Evolutionary conservation across 2,329 filamentous ascomycete genomes (phyloP), one percentile per base, ranked within the genome.

Genomic region (Aspergillus pseudoglaucus): DNA sequence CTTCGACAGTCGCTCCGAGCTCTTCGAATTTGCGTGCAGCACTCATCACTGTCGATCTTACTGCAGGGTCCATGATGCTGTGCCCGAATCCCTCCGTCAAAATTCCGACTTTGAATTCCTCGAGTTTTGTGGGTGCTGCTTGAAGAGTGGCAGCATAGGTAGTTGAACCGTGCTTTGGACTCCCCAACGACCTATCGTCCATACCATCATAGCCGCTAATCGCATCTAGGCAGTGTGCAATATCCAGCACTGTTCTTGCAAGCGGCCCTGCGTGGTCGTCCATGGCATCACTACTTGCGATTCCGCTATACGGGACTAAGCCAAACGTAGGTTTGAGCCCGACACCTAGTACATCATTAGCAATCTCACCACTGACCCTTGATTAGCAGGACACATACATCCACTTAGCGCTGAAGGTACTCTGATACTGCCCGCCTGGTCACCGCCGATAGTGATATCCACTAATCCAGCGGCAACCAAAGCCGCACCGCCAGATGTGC

Each of bases 251-350:
- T 1, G 63, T 71, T 3, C 62, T 58, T 0, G 73, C 62, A 35
- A 78, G 63, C 0, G 75, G 74, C 0, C 75, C 75, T 0, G 64
- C 66, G 53, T 80, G 76, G 50, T 81, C 78, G 38, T 78, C 73
- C 1, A 75, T 69, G 0, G 75, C 68, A 48, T 79, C 75, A 0
- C 75, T 72, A 35, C 69, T 73, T 2, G 69, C 67, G 41, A 75
- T 68, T 0, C 75, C 77, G 0, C 74, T 80, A 45, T 71, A 80
- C 0, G 78, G 77, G 0, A 81, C 68, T 0, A 79, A 62, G 0
- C 75, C 72, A 47, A 75, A 70, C 0, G 76, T 80, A 0, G 78
- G 76, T 52, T 80, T 80, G 20, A 79, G 60, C 0, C 75, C 75
- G 3, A 73, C 69, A 35, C 59, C 59, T 62, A 14, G 6, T 22